These are phyloP conservation scores for Cyclotella atomus DNA, from an alignment of 108 stramenopile species.

Conservation along the genomic window DNA sequence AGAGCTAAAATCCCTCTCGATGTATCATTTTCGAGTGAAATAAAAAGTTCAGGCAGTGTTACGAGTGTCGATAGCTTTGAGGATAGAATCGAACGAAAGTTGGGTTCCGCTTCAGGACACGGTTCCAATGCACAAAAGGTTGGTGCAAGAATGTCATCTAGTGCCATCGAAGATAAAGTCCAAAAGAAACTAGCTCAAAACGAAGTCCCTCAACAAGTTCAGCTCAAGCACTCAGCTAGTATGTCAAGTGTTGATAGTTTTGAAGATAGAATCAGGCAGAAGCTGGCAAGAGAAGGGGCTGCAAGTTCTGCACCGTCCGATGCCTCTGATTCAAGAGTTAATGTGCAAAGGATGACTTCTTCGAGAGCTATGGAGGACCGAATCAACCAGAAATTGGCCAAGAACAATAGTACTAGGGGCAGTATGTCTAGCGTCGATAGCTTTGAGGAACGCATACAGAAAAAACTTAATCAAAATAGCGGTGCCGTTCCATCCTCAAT, in stretches of 20 bases:
- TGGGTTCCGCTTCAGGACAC: too few species aligned
- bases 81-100: not conserved
- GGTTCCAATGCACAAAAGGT: not conserved
- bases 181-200: not conserved
- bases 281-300: not conserved
- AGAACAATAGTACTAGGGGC: too few species aligned
- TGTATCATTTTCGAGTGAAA: not conserved
- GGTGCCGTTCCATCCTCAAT: too few species aligned
- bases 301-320: too few species aligned
- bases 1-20: not conserved
- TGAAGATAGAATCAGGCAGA: not conserved
- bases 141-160: not conserved
- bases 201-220: not conserved
- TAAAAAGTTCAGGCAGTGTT: not conserved
- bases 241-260: not conserved
- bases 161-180: not conserved
- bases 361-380: too few species aligned
- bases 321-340: too few species aligned
- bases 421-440: too few species aligned
- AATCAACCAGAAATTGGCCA: too few species aligned
- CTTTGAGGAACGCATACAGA: too few species aligned
- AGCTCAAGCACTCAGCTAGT: not conserved
- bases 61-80: conserved; percentile 1
- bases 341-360: too few species aligned
- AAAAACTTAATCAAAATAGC: too few species aligned